Percentiles rank a stretch among this genome's conserved stretches.
phyloP scores from a whole-genome alignment of 2,329 filamentous ascomycete genomes.

The Monilinia vaccinii-corymbosi region DNA sequence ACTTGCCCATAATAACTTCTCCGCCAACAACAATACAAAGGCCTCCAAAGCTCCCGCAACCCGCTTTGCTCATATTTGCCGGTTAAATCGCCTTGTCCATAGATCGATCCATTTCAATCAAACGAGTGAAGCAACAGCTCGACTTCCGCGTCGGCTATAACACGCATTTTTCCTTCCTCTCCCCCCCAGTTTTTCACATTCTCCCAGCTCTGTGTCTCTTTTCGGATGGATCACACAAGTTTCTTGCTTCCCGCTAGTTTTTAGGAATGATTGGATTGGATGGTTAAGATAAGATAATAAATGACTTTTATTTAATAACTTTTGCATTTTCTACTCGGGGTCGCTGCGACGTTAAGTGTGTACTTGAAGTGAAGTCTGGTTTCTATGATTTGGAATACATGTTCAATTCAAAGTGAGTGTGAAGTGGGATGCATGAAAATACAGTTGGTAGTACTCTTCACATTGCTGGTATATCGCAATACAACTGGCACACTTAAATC shows the following conservation, averaged over 20 bases:
- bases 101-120: neutral
- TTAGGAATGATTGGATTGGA: neutral
- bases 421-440: neutral
- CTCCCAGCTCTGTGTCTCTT: neutral
- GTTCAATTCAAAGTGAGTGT: neutral
- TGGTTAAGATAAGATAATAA: conserved; percentile 8
- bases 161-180: neutral
- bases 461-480: neutral
- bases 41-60: neutral
- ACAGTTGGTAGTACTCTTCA: neutral
- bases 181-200: neutral
- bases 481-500: too few relatives aligned
- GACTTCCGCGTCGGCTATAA: neutral
- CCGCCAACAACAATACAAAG: neutral
- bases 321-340: neutral
- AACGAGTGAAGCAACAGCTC: neutral
- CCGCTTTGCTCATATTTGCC: neutral
- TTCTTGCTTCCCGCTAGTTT: conserved; percentile 1
- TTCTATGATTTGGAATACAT: neutral
- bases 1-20: neutral
- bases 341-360: neutral
- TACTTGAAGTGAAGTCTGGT: neutral
- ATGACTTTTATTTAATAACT: conserved; percentile 4
- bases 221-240: neutral
- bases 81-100: neutral